Base-by-base conservation (phyloP, 352 stramenopile species). In the Pythium aquatile region DNA sequence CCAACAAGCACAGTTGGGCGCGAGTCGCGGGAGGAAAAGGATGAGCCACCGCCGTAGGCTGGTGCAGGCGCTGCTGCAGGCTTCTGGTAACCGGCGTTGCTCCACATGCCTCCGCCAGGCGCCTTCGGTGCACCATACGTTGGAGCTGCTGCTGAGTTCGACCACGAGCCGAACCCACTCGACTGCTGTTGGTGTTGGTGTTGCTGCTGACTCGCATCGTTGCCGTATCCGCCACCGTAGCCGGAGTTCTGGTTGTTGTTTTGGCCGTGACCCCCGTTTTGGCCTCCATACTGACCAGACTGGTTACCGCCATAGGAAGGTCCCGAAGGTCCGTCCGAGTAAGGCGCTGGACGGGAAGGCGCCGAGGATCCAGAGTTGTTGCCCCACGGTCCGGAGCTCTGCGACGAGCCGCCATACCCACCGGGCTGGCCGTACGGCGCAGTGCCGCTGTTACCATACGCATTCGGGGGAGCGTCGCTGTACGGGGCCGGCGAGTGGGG, bases 1-100 rank as follows among this genome's bases (percentile, higher is more conserved):
- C 87, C 87, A 24, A 96, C 84, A 0, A 96, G 72, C 28, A 96
- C 87, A 0, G 87, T 96, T 6, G 87, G 87, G 1, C 87, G 85
- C 57, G 91, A 93, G 72, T 96, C 87, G n/a, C 87, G 81, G 1
- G 76, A 74, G 16, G 68, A 76, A 5, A 74, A 73, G 2, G 74
- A 69, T 11, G 74, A 78, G 8, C 40, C 66, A 14, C 59, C 59
- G 32, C 55, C 28, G 58, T 87, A 94, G 0, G 75, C 70, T 6
- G 78, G 80, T n/a, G 82, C 61, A 26, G 80, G 70, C 20, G 20
- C 20, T 0, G 69, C 59, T 1, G 69, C 59, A 33, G 79, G 87
- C 65, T 91, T 91, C 61, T 96, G 83, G 57, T 93, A 96, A 0
- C 87, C 87, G 29, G 77, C 72, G 63, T 76, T 93, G 67, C 84